Percentiles rank a stretch among this genome's conserved stretches.
phyloP scores from a whole-genome alignment of 225 moss, liverwort and hornwort species.

The Thuidium tamariscinum region DNA sequence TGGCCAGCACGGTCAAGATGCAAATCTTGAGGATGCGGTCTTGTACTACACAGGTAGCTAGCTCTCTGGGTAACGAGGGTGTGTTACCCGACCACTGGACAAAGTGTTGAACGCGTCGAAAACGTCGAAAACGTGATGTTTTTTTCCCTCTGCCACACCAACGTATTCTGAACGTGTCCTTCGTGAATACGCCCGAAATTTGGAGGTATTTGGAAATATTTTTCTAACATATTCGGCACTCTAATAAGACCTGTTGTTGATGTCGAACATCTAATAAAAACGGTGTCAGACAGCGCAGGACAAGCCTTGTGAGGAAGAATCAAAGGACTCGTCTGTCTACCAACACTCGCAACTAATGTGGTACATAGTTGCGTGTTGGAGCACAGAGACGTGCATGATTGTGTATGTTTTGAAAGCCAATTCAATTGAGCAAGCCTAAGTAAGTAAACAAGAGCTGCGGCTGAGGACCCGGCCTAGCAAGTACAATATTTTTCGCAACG shows the following conservation, averaged over 20 bases:
- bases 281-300: not conserved
- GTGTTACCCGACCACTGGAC: not conserved
- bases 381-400: not conserved
- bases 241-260: not conserved
- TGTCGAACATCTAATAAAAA: not conserved
- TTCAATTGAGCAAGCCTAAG: not conserved
- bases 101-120: not conserved
- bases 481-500: not conserved
- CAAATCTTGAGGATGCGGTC: not conserved
- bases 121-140: not conserved
- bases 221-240: not conserved
- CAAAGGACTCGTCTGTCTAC: not conserved
- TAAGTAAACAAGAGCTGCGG: not conserved
- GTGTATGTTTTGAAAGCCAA: not conserved
- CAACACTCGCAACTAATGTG: not conserved
- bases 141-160: not conserved
- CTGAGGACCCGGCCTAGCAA: no score
- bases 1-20: not conserved
- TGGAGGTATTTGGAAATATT: not conserved
- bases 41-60: not conserved
- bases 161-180: not conserved
- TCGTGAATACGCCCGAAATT: not conserved
- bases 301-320: not conserved
- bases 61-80: not conserved
- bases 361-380: not conserved